These are phyloP conservation scores for Candida railenensis DNA, from an alignment of 805 yeast species.

Conservation along the genomic window DNA sequence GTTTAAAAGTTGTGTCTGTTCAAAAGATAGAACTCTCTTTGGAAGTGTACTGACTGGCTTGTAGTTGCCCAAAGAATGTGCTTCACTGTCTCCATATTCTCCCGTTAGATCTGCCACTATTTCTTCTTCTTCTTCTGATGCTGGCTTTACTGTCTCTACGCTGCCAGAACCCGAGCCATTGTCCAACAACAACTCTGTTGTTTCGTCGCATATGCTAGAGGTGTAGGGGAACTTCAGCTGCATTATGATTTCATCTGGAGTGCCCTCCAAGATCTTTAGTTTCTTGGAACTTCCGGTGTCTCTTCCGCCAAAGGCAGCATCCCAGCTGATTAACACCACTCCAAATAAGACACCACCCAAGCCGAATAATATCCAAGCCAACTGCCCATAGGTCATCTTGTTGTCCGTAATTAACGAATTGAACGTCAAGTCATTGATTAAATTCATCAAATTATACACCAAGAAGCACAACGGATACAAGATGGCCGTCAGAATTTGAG, in stretches of 20 bases:
- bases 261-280: conserved; percentile 8
- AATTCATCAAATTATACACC: conserved; percentile 69
- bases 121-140: background rate
- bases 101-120: background rate
- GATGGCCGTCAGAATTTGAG: conserved; percentile 68
- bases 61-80: background rate
- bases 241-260: conserved; percentile 11
- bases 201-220: conserved; percentile 6
- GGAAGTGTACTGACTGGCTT: conserved; percentile 4
- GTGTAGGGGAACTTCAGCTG: conserved; percentile 16
- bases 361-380: conserved; percentile 46
- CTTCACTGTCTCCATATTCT: background rate
- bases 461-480: conserved; percentile 85
- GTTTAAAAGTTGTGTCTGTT: conserved; percentile 49
- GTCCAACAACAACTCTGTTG: conserved; percentile 5
- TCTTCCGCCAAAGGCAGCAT: conserved; percentile 27
- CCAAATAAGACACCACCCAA: conserved; percentile 60
- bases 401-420: conserved; percentile 58
- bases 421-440: conserved; percentile 46
- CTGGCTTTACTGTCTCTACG: background rate
- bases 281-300: background rate
- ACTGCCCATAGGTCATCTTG: conserved; percentile 45
- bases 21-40: conserved; percentile 46
- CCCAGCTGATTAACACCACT: conserved; percentile 65
- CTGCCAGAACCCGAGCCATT: conserved; percentile 1